Evolutionary conservation across 768 basidiomycete genomes (phyloP), one percentile per base, ranked within the genome.

Genomic region (Psilocybe cyanescens): DNA sequence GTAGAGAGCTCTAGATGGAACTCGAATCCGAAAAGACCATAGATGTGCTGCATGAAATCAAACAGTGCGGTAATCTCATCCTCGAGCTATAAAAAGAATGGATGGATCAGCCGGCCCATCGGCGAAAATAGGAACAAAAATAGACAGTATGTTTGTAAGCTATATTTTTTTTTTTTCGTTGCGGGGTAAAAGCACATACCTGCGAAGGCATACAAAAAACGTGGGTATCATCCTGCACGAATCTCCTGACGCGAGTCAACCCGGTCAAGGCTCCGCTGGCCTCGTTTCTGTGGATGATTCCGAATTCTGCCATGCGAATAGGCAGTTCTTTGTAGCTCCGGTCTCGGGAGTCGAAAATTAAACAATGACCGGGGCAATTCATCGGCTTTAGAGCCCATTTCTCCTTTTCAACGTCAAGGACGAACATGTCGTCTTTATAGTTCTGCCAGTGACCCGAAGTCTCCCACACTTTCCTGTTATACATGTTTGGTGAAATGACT

Each of bases 401-500:
- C 78, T 98, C 95, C 79, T 99, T 98, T 77, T 99, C 97, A 59
- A 98, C 78, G 59, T 96, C 92, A 60, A 99, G 87, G 48, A 82
- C 74, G 79, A 99, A 99, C 97, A 99, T 99, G 77, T 94, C 95
- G 57, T 99, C 96, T 73, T 91, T 89, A 81, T 98, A 99, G 74
- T 99, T 97, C 70, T 94, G 86, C 97, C 92, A 97, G 73, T 98
- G 97, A 2, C 97, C 97, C 0, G 97, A 98, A 1, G 92, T 95
- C 78, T 99, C 90, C 97, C 97, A 99, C 16, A 99, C 84, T 74
- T 98, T 97, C 61, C 86, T 83, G 82, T 97, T 87, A 85, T 86
- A 99, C 87, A 99, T 96, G 76, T 98, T 99, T 8, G 97, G 97
- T 4, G 97, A 94, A 67, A 97, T 97, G 65, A 99, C 97, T 94